Conservation (phyloP, 2,329 filamentous ascomycete species). For the Plectosphaerella cucumerina region DNA sequence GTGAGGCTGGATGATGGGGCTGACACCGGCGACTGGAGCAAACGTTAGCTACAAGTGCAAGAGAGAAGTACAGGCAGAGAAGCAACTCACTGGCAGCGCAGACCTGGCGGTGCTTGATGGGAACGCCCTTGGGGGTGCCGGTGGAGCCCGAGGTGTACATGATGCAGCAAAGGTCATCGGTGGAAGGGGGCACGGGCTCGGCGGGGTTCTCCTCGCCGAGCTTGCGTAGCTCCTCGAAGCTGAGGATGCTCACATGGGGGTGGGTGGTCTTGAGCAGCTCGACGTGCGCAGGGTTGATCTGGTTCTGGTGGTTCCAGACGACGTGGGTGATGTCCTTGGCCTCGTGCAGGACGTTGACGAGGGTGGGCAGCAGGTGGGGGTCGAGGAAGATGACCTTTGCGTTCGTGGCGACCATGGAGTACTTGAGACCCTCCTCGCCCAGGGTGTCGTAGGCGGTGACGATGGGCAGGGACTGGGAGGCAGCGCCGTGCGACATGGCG, state of each 20-base stretch:
- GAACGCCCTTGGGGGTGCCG: constrained; percentile 76
- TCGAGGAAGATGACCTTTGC: constrained; percentile 60
- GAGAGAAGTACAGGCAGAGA: not conserved
- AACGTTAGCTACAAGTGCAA: constrained; percentile 5
- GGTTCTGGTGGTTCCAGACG: constrained; percentile 51
- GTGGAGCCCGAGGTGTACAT: constrained; percentile 77
- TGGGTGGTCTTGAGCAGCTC: constrained; percentile 39
- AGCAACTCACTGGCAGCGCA: constrained; percentile 67
- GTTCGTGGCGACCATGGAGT: constrained; percentile 68
- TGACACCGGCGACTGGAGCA: constrained; percentile 65
- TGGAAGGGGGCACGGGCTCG: constrained; percentile 63
- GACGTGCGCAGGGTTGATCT: constrained; percentile 45
- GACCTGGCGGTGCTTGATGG: constrained; percentile 70
- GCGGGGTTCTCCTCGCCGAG: constrained; percentile 59
- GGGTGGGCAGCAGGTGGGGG: constrained; percentile 54
- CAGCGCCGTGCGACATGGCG: constrained; percentile 44
- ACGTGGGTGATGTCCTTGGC: constrained; percentile 44
- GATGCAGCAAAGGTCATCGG: constrained; percentile 74
- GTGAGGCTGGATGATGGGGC: constrained; percentile 70
- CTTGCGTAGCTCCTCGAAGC: constrained; percentile 46
- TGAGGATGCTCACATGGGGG: constrained; percentile 41
- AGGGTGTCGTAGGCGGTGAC: constrained; percentile 83
- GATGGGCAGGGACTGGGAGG: constrained; percentile 75
- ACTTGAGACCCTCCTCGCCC: constrained; percentile 69
- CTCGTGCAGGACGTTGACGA: constrained; percentile 49